phyloP scores from a whole-genome alignment of 2,329 filamentous ascomycete species.

The Aplosporella prunicola region DNA sequence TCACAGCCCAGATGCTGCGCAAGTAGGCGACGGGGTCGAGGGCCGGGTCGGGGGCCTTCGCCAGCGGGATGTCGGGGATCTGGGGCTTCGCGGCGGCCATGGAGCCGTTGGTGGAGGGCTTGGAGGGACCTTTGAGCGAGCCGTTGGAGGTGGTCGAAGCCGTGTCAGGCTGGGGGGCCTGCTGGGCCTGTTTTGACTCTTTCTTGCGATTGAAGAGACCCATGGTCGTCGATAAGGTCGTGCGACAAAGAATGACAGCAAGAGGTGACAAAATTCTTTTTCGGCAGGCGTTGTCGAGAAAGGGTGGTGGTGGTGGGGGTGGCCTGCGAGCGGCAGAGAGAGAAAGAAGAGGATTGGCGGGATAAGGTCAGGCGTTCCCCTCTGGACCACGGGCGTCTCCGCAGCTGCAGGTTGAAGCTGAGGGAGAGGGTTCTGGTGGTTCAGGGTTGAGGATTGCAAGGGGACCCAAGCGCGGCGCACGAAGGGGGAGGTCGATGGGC shows the following conservation, averaged over 20 bases:
- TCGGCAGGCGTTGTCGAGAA: too few species aligned
- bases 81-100: slow-evolving; percentile 28
- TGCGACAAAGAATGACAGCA: slow-evolving; percentile 7
- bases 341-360: too few species aligned
- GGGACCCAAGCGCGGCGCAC: too few species aligned
- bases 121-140: slow-evolving; percentile 42
- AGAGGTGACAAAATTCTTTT: slow-evolving; percentile 11
- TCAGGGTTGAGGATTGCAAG: slow-evolving; percentile 6
- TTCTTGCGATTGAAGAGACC: slow-evolving; percentile 45
- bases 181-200: slow-evolving; percentile 29
- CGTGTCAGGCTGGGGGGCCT: slow-evolving; percentile 20
- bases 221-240: slow-evolving; percentile 27
- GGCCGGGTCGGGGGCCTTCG: slow-evolving; percentile 75
- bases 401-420: too few species aligned
- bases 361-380: too few species aligned
- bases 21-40: slow-evolving; percentile 86
- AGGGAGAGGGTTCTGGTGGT: too few species aligned
- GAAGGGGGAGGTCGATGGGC: neutral
- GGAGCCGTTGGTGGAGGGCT: slow-evolving; percentile 24
- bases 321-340: slow-evolving; percentile 3
- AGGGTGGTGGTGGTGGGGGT: too few species aligned
- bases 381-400: too few species aligned
- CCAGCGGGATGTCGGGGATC: slow-evolving; percentile 69
- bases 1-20: slow-evolving; percentile 77
- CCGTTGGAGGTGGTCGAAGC: slow-evolving; percentile 38